A percentile compares a stretch with the other conserved stretches of the same genome.
These are phyloP conservation scores for Liriodendron chinense DNA, from an alignment of 164 flowering plant genomes.

Conservation along the genomic window DNA sequence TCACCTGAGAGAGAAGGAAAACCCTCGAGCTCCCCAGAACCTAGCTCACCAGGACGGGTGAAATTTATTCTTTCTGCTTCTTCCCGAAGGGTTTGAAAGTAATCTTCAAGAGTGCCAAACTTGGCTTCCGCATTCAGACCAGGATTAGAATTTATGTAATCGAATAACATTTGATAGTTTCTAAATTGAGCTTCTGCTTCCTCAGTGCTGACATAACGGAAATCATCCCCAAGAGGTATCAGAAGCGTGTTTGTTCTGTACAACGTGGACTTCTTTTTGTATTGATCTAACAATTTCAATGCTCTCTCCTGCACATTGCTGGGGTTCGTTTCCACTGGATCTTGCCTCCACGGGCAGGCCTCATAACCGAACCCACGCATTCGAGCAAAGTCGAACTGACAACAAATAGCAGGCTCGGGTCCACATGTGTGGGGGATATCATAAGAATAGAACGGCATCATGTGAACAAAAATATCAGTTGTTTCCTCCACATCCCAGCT, in stretches of 20 bases:
- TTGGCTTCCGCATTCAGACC: slow-evolving; percentile 77
- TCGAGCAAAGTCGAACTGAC: slow-evolving; percentile 98
- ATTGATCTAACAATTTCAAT: slow-evolving; percentile 73
- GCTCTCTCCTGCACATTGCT: slow-evolving; percentile 89
- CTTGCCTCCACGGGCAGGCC: slow-evolving; percentile 79
- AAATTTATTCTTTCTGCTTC: slow-evolving; percentile 87
- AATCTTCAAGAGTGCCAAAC: slow-evolving; percentile 96
- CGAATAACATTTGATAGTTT: slow-evolving; percentile 86
- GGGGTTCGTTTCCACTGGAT: slow-evolving; percentile 72
- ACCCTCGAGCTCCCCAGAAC: slow-evolving; percentile 75
- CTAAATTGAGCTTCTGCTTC: slow-evolving; percentile 98
- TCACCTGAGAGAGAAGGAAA: slow-evolving; percentile 95
- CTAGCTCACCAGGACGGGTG: slow-evolving; percentile 74
- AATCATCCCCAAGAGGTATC: slow-evolving; percentile 98
- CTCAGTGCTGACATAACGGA: slow-evolving; percentile 72
- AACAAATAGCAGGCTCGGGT: slow-evolving; percentile 96
- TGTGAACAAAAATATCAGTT: slow-evolving; percentile 96
- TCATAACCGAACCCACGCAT: slow-evolving; percentile 67
- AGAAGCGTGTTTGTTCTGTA: slow-evolving; percentile 93
- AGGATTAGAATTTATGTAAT: slow-evolving; percentile 83
- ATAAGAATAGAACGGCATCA: slow-evolving; percentile 99
- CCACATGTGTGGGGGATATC: slow-evolving; percentile 99
- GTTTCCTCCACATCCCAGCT: slow-evolving; percentile 92
- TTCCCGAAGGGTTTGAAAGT: slow-evolving; percentile 82
- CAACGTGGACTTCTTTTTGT: slow-evolving; percentile 82